Percentiles rank a stretch among this genome's conserved stretches.
Evolutionary conservation across 2,329 filamentous ascomycete species (phyloP).

Genomic region (Diaporthe destruens): DNA sequence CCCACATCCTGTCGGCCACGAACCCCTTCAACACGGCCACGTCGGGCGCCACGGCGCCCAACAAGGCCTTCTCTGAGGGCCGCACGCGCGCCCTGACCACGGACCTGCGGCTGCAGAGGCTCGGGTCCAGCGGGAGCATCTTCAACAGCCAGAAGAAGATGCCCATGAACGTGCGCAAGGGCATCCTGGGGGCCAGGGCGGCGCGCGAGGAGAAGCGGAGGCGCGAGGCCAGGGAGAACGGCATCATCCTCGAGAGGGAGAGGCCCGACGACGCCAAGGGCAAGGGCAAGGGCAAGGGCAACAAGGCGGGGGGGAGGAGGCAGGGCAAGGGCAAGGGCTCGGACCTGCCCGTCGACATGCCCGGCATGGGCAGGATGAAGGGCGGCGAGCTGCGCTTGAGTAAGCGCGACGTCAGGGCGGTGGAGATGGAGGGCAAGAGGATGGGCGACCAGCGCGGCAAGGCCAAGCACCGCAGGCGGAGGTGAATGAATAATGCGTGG

Average conservation of each 20-base stretch:
- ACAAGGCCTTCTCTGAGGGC: constrained; percentile 66
- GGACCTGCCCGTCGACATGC: constrained; percentile 74
- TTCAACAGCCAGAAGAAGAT: constrained; percentile 81
- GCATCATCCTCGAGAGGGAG: constrained; percentile 82
- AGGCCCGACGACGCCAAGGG: constrained; percentile 48
- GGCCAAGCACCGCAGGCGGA: constrained; percentile 49
- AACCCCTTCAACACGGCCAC: constrained; percentile 58
- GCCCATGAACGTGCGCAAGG: constrained; percentile 88
- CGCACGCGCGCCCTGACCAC: constrained; percentile 83
- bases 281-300: constrained; percentile 46
- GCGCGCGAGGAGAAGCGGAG: constrained; percentile 78
- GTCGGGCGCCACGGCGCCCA: constrained; percentile 50
- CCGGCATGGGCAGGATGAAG: constrained; percentile 83
- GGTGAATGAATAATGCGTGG: constrained; percentile 46
- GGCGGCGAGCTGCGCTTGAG: constrained; percentile 85
- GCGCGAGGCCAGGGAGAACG: constrained; percentile 87
- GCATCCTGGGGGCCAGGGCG: constrained; percentile 78
- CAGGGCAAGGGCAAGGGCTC: constrained; percentile 60
- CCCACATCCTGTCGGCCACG: constrained; percentile 79
- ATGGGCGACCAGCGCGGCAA: constrained; percentile 48
- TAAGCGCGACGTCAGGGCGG: constrained; percentile 79
- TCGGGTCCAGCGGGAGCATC: constrained; percentile 82
- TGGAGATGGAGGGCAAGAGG: constrained; percentile 75
- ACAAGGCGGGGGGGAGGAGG: constrained; percentile 51
- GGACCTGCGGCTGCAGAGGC: constrained; percentile 84